Conservation (phyloP, 75 land plant species). For the Cunninghamia lanceolata region DNA sequence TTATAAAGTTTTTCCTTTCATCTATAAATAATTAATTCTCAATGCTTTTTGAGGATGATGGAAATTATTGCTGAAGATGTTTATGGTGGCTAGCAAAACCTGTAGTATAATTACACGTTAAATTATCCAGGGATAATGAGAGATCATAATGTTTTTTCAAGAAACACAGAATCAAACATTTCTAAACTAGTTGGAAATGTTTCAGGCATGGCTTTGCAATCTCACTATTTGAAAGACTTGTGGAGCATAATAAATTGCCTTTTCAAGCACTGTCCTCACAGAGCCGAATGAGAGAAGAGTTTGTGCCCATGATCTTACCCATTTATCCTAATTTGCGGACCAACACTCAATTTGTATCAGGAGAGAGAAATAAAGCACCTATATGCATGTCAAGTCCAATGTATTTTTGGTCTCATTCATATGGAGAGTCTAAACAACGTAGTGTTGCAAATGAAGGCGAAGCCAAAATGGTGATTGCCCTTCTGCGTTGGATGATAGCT, state of each 20-base stretch:
- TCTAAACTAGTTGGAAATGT: constrained; percentile 2
- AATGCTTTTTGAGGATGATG: neutral
- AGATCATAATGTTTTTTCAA: neutral
- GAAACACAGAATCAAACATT: neutral
- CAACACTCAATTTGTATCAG: constrained; percentile 17
- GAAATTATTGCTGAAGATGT: neutral
- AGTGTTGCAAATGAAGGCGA: constrained; percentile 23
- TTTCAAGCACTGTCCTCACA: constrained; percentile 14
- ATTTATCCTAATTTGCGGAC: constrained; percentile 22
- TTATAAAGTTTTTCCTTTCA: neutral
- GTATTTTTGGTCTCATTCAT: constrained; percentile 28
- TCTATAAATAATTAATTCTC: neutral
- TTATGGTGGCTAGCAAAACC: neutral
- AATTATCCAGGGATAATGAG: neutral
- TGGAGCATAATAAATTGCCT: constrained; percentile 26
- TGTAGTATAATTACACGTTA: neutral
- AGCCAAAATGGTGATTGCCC: constrained; percentile 31
- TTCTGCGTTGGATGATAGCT: constrained; percentile 20
- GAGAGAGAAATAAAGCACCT: constrained; percentile 21
- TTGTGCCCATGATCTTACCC: constrained; percentile 20
- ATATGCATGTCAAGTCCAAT: constrained; percentile 17
- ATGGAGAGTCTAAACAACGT: constrained; percentile 17
- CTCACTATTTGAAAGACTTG: constrained; percentile 41
- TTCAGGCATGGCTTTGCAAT: constrained; percentile 28
- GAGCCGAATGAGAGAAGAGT: constrained; percentile 31